phyloP scores from a whole-genome alignment of 345 rosid genomes.

The Syzygium oleosum region DNA sequence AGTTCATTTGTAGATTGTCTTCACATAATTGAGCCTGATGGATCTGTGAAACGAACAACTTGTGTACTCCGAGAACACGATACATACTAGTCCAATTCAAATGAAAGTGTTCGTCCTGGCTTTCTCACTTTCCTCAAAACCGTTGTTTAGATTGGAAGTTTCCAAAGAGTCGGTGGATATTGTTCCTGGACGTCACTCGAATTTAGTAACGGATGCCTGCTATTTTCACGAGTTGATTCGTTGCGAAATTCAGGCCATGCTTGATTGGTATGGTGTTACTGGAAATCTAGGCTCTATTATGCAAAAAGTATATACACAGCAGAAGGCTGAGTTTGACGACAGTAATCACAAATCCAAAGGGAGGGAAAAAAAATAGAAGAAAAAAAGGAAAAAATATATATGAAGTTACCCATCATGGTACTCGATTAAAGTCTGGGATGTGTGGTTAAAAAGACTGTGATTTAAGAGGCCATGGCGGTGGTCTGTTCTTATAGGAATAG shows the following conservation, averaged over 20 bases:
- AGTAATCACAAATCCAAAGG: background rate
- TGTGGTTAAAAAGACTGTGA: too few species aligned
- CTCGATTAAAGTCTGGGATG: too few species aligned
- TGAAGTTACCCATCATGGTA: too few species aligned
- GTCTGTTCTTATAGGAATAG: too few species aligned
- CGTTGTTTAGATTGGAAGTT: background rate
- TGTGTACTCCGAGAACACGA: background rate
- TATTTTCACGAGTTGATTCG: background rate
- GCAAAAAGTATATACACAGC: background rate
- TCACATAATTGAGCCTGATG: background rate
- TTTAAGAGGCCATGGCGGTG: too few species aligned
- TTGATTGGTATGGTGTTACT: background rate
- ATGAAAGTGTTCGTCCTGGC: background rate
- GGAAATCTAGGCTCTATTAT: background rate
- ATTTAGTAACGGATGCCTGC: background rate
- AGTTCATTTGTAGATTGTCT: background rate
- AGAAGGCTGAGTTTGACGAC: background rate
- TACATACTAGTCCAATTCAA: background rate
- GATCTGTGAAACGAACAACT: background rate
- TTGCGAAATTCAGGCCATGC: background rate
- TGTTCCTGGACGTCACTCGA: background rate
- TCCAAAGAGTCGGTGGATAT: background rate
- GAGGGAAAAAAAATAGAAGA: background rate
- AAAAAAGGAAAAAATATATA: background rate
- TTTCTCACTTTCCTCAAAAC: background rate